phyloP scores from a whole-genome alignment of 2,329 filamentous ascomycete species.

The Juglanconis oblonga region DNA sequence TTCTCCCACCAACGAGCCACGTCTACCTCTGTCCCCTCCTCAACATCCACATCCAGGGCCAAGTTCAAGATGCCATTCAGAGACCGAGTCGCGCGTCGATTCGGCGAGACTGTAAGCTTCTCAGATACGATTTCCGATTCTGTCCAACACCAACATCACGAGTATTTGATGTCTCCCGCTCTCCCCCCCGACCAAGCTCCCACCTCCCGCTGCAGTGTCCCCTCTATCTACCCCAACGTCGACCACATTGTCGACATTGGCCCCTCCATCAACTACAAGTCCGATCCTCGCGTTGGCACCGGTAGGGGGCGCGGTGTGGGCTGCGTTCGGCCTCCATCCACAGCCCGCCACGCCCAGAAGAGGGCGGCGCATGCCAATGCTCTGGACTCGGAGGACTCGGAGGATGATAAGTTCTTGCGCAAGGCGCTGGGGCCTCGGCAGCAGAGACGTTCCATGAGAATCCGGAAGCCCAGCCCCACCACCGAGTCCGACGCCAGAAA shows the following conservation, averaged over 20 bases:
- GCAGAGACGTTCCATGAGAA: not conserved
- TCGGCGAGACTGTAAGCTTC: conserved; percentile 43
- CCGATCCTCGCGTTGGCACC: conserved; percentile 2
- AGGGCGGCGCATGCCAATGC: not conserved
- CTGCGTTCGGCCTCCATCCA: conserved; percentile 1
- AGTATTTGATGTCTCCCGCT: no score
- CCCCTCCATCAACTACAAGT: conserved; percentile 1
- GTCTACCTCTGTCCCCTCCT: not conserved
- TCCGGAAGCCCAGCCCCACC: conserved; percentile 1
- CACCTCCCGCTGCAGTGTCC: not conserved
- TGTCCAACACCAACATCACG: not conserved
- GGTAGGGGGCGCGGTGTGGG: conserved; percentile 8
- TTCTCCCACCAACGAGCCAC: not conserved
- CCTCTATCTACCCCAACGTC: not conserved
- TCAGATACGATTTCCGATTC: conserved; percentile 9
- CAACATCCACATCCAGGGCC: not conserved
- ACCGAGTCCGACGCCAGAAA: not conserved
- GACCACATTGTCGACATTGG: not conserved
- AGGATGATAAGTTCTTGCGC: conserved; percentile 1
- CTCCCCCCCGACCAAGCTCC: no score
- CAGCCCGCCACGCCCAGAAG: conserved; percentile 5
- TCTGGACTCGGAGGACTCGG: not conserved
- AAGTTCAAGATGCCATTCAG: conserved; percentile 27
- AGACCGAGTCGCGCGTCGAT: conserved; percentile 41
- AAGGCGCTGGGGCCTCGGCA: conserved; percentile 7